phyloP scores from a whole-genome alignment of 1,284 basidiomycete species.

The Termitomyces sp. region DNA sequence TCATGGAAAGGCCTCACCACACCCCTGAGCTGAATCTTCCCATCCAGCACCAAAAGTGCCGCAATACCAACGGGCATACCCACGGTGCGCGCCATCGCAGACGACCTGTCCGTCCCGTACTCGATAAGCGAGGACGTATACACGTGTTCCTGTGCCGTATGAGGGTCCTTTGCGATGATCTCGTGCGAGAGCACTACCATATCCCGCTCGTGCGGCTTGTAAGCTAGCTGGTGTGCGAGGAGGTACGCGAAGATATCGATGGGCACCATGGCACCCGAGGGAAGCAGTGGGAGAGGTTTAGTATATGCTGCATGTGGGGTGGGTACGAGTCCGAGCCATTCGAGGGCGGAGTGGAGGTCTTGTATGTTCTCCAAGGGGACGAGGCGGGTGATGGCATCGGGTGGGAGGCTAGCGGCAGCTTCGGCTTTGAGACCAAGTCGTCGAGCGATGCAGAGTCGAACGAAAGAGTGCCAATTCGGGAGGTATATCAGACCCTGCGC shows the following conservation, averaged over 20 bases:
- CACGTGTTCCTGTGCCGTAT: slow-evolving; percentile 35
- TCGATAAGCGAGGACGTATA: slow-evolving; percentile 74
- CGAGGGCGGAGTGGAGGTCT: slow-evolving; percentile 46
- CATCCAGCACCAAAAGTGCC: slow-evolving; percentile 68
- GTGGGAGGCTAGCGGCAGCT: slow-evolving; percentile 20
- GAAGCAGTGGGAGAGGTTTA: slow-evolving; percentile 40
- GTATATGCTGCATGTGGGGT: slow-evolving; percentile 17
- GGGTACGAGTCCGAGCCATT: slow-evolving; percentile 48
- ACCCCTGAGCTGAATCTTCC: slow-evolving; percentile 53
- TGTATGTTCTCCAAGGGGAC: slow-evolving; percentile 30
- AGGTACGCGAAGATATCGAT: slow-evolving; percentile 78
- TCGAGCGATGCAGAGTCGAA: slow-evolving; percentile 21
- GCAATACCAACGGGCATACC: slow-evolving; percentile 84
- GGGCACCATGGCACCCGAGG: slow-evolving; percentile 44
- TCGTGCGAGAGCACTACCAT: slow-evolving; percentile 88
- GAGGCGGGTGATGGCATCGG: slow-evolving; percentile 35
- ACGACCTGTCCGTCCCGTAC: slow-evolving; percentile 62
- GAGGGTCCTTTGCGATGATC: slow-evolving; percentile 44
- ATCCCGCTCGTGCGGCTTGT: slow-evolving; percentile 73
- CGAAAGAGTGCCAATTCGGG: slow-evolving; percentile 41
- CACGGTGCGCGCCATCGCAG: slow-evolving; percentile 88
- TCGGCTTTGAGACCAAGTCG: slow-evolving; percentile 6
- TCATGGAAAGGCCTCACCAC: slow-evolving; percentile 64
- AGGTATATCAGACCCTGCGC: slow-evolving; percentile 32
- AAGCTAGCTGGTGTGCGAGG: slow-evolving; percentile 73